Evolutionary conservation across 2,329 filamentous ascomycete species (phyloP).

Genomic region (Ceratocystis diversiconidia): DNA sequence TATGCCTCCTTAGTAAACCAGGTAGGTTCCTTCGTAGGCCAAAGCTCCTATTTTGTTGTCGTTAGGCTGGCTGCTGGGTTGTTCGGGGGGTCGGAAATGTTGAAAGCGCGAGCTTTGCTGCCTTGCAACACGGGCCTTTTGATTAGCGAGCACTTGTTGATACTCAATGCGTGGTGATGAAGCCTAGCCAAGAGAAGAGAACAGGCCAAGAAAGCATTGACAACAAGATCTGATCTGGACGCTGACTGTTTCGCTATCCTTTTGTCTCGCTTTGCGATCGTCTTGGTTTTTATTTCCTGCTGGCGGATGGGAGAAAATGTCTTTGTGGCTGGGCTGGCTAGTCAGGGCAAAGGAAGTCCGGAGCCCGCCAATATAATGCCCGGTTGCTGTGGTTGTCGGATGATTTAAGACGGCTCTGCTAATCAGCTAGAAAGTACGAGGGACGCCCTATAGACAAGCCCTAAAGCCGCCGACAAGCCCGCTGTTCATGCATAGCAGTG

Average conservation of each 20-base stretch:
- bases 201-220: not conserved
- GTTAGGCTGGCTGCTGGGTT: not conserved
- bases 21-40: no score
- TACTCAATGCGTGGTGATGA: not conserved
- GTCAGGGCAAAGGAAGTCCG: not conserved
- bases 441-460: not conserved
- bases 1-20: no score
- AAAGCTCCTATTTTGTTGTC: not conserved
- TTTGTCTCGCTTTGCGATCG: no score
- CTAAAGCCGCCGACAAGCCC: not conserved
- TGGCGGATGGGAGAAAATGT: not conserved
- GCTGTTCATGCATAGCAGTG: not conserved
- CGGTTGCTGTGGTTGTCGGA: constrained; percentile 2
- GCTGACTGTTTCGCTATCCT: not conserved
- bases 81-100: not conserved
- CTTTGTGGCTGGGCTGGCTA: not conserved
- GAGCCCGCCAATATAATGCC: constrained; percentile 5
- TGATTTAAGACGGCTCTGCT: not conserved
- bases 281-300: not conserved
- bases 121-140: not conserved
- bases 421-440: no score
- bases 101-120: not conserved
- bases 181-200: not conserved
- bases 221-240: not conserved
- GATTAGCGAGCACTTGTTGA: not conserved